Evolutionary conservation across 768 basidiomycete genomes (phyloP), one percentile per base, ranked within the genome.

Genomic region (Termitomyces sp.): DNA sequence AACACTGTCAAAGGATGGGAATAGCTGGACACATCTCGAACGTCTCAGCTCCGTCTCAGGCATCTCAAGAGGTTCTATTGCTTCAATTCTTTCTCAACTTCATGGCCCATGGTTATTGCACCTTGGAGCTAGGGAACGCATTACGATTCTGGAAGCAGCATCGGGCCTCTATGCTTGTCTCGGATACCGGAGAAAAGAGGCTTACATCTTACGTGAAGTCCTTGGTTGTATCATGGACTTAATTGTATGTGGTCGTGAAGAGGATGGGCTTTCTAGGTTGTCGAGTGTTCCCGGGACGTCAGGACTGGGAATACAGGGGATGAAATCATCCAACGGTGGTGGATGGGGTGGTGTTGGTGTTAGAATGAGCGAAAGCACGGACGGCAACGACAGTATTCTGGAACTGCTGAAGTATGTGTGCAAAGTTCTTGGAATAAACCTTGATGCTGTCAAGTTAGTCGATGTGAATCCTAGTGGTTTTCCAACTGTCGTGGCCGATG

Each of bases 51-150:
- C 75, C 7, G 75, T 87, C 28, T 90, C 92, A 4, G 84, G 85
- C 20, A 81, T 97, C 43, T 77, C 85, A 30, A 82, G 92, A 26
- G 76, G 83, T 0, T 77, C 82, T 8, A 89, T 96, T 20, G 81
- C 90, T 2, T 70, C 71, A 7, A 73, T 82, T 22, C 72, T 92
- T n/a, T 77, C 86, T 2, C 85, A 87, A 64, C 80, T 87, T 0
- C 91, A 96, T 59, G 93, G 92, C 0, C 92, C 95, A 2, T 94
- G 92, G 87, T 73, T 97, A 24, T 69, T 92, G 18, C 88, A 91
- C 64, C 80, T 98, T 30, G 87, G 87, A 18, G 78, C 85, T 38
- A 78, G 85, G 52, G 91, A 94, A 63, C 84, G 92, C 43, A 80
- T 97, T 33, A 74, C 79, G 24, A 73, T 90, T 22, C 76, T 92